Evolutionary conservation across 129 eudicot genomes (phyloP), one percentile per base, ranked within the genome.

Genomic region (Flaveria linearis): DNA sequence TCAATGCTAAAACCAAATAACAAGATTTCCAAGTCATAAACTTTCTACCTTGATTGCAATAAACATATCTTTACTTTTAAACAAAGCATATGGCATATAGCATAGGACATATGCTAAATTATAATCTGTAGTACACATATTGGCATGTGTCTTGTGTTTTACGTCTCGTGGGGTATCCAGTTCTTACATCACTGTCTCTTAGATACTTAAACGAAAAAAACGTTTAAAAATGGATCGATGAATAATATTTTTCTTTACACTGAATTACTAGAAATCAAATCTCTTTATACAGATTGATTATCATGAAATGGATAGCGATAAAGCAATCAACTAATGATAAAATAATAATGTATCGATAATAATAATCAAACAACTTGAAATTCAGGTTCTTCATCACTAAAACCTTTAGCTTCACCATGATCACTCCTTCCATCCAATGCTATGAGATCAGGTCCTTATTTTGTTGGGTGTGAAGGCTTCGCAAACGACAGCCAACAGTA

Each of bases 341-440:
- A 45, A 45, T 45, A 11, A 1, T 45, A 2, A 36, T 36, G 1
- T 30, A 30, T 0, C 7, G 39, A 33, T 33, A 33, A 33, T 28
- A 33, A 33, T 30, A 30, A 30, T 30, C 36, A 30, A 30, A 30
- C 36, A 2, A 30, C 88, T 22, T 63, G 87, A 81, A 85, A 89
- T 81, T 94, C 99, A 2, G 99, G 94, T 84, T 94, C 99, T 66
- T 94, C 97, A 64, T 94, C 99, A 72, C 99, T 94, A 85, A 94
- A 74, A 23, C 99, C 97, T 70, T 91, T 96, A 7, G 88, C 89
- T 45, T 78, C 99, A 17, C 99, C 97, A 62, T 91, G 97, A 87
- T 94, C 89, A 78, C 97, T 86, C 49, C 97, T 97, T 55, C 80
- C 82, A 78, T 91, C 99, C 65, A 94, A 58, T 20, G 99, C 81